Evolutionary conservation across 2,329 filamentous ascomycete species (phyloP).

Genomic region (Paecilomyces dactylethromorphus): DNA sequence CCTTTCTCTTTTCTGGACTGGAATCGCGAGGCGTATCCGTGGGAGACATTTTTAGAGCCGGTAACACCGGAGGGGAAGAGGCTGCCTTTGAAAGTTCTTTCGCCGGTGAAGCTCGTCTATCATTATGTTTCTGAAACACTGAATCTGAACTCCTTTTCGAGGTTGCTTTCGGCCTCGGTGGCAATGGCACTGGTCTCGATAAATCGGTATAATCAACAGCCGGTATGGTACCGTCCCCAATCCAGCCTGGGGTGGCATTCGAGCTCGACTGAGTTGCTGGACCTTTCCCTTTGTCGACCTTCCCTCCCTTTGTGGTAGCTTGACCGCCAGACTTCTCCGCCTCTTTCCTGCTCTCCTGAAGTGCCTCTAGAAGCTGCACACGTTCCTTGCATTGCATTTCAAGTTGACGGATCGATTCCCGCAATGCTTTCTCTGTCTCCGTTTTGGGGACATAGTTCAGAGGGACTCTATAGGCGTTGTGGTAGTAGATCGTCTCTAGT

Average conservation of each 20-base stretch:
- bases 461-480: conserved; percentile 69
- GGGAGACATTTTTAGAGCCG: conserved; percentile 18
- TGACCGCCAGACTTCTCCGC: conserved; percentile 27
- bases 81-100: conserved; percentile 11
- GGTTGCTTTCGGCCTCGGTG: conserved; percentile 31
- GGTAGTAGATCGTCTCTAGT: conserved; percentile 80
- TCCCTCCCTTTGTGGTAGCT: conserved; percentile 14
- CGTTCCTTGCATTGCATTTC: conserved; percentile 91
- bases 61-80: conserved; percentile 24
- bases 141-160: conserved; percentile 17
- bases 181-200: conserved; percentile 62
- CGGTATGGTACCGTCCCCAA: conserved; percentile 76
- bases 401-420: conserved; percentile 73
- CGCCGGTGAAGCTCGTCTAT: conserved; percentile 11
- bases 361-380: conserved; percentile 77
- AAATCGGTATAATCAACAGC: conserved; percentile 73
- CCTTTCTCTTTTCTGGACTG: conserved; percentile 55
- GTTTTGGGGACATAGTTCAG: conserved; percentile 63
- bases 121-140: conserved; percentile 9
- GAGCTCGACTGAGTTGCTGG: conserved; percentile 16
- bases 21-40: conserved; percentile 48
- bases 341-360: conserved; percentile 60
- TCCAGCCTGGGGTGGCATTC: conserved; percentile 48
- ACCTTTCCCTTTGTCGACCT: conserved; percentile 26
- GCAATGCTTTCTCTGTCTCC: conserved; percentile 76